Base-by-base conservation (phyloP, 1,284 basidiomycete genomes). In the Fomitopsis schrenkii region DNA sequence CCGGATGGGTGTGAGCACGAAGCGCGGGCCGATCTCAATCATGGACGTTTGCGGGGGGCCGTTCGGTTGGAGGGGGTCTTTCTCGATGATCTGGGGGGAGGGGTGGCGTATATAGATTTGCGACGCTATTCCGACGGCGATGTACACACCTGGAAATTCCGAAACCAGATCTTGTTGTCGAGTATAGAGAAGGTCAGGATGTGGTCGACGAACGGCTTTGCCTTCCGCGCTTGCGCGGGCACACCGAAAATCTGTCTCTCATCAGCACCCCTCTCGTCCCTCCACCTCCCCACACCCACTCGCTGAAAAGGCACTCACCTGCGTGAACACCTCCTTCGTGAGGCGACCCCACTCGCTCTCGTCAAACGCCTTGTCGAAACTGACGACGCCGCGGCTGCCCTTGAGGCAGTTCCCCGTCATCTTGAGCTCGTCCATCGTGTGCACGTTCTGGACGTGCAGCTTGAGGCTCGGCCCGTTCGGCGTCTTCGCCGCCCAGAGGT, bases 361-460 rank as follows among this genome's bases (percentile, higher is more conserved):
- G 61, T 98, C 95, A 76, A 99, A 99, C 52, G 83, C 86, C 66
- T 90, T 86, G 77, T 98, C 96, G 74, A 99, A 99, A 71, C 91
- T 94, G 64, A 98, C 80, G 59, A 99, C 79, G 1, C 96, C 97
- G 59, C 97, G 81, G 67, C 91, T 94, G 15, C 97, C 97, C 78
- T 98, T 98, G 68, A 99, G 78, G 75, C 97, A 99, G 76, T 99
- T 99, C 28, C 97, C 97, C 3, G 96, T 98, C 96, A 99, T 94
- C 79, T 99, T 99, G 69, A 99, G 83, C 76, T 99, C 97, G 79
- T 99, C 97, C 97, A 99, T 99, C 45, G 97, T 99, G 76, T 99
- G 97, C 61, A 98, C 84, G 75, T 99, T 99, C 76, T 98, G 95
- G 22, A 98, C 95, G 72, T 98, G 97, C 80, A 98, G 85, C 76